These are phyloP conservation scores for Penicillium daleae DNA, from an alignment of 495 filamentous ascomycete species.

Conservation along the genomic window DNA sequence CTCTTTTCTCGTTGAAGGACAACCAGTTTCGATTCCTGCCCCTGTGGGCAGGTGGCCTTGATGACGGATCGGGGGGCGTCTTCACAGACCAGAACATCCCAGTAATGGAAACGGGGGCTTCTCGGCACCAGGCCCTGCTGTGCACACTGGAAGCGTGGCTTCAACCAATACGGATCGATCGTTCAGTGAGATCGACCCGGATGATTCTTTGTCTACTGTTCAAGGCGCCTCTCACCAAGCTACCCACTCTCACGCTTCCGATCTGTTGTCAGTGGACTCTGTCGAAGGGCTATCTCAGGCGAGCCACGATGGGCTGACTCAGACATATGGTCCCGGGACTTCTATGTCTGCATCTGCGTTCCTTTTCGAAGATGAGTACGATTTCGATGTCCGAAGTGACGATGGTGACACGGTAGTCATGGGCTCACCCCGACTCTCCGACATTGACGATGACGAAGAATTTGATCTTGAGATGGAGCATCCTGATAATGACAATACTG, in stretches of 20 bases:
- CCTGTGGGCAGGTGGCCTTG: conserved; percentile 58
- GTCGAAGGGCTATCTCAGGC: background rate
- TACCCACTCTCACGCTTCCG: conserved; percentile 32
- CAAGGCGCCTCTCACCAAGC: conserved; percentile 40
- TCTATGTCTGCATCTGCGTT: background rate
- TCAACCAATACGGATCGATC: conserved; percentile 21
- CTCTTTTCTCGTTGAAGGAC: conserved; percentile 50
- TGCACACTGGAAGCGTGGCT: conserved; percentile 44
- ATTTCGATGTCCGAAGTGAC: conserved; percentile 9
- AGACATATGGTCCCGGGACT: background rate
- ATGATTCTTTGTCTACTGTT: conserved; percentile 39
- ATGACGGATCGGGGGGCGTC: conserved; percentile 59
- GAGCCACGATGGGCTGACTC: background rate
- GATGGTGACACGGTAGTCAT: conserved; percentile 15
- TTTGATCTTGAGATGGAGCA: conserved; percentile 12
- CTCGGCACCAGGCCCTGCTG: conserved; percentile 44
- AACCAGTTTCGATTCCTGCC: conserved; percentile 57
- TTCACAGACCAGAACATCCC: conserved; percentile 48
- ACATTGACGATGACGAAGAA: conserved; percentile 13
- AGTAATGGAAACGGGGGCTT: conserved; percentile 44
- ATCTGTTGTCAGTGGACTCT: conserved; percentile 35
- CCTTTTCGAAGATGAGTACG: background rate
- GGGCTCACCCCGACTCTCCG: conserved; percentile 14
- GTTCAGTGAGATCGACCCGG: conserved; percentile 28
- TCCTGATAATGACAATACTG: background rate